Evolutionary conservation across 495 filamentous ascomycete genomes (phyloP), one percentile per base, ranked within the genome.

Genomic region (Haplographium delicatum): DNA sequence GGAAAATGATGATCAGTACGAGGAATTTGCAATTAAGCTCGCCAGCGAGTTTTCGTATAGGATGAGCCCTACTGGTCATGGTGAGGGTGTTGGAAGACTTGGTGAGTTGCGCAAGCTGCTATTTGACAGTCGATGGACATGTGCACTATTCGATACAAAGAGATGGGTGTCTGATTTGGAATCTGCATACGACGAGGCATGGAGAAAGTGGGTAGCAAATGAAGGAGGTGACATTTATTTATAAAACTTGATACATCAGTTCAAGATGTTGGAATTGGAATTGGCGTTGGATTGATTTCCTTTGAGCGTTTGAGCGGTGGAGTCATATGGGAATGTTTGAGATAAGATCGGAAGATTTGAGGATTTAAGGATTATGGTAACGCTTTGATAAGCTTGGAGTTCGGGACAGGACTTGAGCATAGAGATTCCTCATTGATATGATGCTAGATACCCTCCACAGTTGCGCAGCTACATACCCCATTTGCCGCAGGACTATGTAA

Each of bases 81-180:
- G 84, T 26, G 69, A 80, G 44, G 83, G 78, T 7, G 54, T 60
- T 10, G 90, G 89, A 15, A 69, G 88, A 34, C 68, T 96, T 48
- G 76, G 78, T 13, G 85, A 91, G 39, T 67, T 95, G 50, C 76
- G 93, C 51, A 83, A 78, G 61, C 68, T 96, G 64, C 66, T 99
- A 43, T 97, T 85, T 64, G 78, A 85, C 51, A 82, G 80, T 54
- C 82, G 91, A 50, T 91, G 87, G 82, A 80, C 70, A 23, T 91
- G 88, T 62, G 83, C 82, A 41, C 73, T 97, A 30, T 99, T 97
- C 65, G 86, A 99, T 67, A 99, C 93, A 19, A 74, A 71, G 55
- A 78, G 94, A 53, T 99, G 93, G 93, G 93, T 99, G 34, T 71
- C 74, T 31, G 91, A 97, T 72, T 64, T 99, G 50, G 93, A 99